phyloP scores from a whole-genome alignment of 2,329 filamentous ascomycete species.

The Aspergillus sp. region DNA sequence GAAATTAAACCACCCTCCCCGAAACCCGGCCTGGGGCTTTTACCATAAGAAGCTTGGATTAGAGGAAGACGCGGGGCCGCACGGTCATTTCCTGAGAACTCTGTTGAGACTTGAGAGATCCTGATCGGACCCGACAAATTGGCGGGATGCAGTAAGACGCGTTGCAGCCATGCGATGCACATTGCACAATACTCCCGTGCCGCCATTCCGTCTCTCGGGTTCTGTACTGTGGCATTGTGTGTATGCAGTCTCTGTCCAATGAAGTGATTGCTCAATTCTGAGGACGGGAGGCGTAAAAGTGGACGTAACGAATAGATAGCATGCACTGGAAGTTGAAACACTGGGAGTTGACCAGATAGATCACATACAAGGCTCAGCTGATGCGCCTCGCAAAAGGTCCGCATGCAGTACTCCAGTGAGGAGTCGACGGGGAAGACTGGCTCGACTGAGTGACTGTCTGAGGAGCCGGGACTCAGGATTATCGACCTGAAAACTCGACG shows the following conservation, averaged over 20 bases:
- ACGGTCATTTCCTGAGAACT: neutral
- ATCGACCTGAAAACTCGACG: neutral
- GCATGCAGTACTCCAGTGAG: too few species aligned
- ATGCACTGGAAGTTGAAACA: neutral
- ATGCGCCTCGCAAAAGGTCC: neutral
- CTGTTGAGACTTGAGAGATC: neutral
- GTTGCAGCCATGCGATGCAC: neutral
- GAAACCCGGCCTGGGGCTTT: neutral
- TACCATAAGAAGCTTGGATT: neutral
- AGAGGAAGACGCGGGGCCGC: neutral
- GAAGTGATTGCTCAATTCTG: neutral
- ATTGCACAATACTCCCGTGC: neutral
- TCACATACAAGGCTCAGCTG: slow-evolving; percentile 5
- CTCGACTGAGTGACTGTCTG: too few species aligned
- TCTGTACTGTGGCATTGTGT: neutral
- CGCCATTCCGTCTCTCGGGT: neutral
- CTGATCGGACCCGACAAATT: neutral
- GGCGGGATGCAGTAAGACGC: too few species aligned
- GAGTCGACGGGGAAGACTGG: too few species aligned
- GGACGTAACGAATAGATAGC: neutral
- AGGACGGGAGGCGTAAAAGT: neutral
- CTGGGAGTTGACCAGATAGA: neutral
- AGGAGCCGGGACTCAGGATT: neutral
- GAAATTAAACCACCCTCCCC: neutral
- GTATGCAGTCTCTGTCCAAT: neutral